Percentiles rank a stretch among this genome's conserved stretches.
Evolutionary conservation across 2,329 filamentous ascomycete genomes (phyloP).

Genomic region (Talaromyces sp.): DNA sequence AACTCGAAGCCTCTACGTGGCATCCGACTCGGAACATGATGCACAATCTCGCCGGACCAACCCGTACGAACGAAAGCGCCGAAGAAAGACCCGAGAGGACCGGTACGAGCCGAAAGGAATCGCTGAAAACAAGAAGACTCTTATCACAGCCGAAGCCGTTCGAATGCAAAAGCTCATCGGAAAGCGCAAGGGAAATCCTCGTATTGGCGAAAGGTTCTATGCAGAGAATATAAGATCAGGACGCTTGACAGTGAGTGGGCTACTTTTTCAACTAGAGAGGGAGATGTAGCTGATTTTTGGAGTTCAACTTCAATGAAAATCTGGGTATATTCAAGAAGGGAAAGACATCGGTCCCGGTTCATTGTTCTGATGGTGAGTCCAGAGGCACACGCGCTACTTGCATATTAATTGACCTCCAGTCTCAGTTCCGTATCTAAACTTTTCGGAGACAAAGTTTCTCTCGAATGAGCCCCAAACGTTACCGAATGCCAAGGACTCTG

Average conservation of each 20-base stretch:
- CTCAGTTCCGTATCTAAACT: constrained; percentile 4
- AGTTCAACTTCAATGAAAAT: constrained; percentile 22
- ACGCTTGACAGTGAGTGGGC: constrained; percentile 48
- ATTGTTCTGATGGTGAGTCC: constrained; percentile 16
- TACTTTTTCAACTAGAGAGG: neutral
- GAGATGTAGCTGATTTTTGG: neutral
- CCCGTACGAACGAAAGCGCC: constrained; percentile 47
- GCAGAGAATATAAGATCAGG: constrained; percentile 51
- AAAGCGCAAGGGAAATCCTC: constrained; percentile 29
- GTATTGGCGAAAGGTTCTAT: constrained; percentile 52
- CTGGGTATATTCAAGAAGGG: constrained; percentile 34
- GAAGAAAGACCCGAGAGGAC: constrained; percentile 54
- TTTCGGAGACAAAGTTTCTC: constrained; percentile 15
- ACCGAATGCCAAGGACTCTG: neutral
- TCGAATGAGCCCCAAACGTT: neutral
- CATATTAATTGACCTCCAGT: neutral
- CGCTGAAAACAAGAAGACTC: neutral
- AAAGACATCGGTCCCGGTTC: constrained; percentile 28
- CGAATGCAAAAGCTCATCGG: constrained; percentile 22
- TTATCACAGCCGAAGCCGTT: neutral
- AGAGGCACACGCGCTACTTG: neutral
- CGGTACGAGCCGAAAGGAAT: constrained; percentile 46
- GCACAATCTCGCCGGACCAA: neutral
- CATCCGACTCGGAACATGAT: neutral
- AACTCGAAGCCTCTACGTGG: neutral